Evolutionary conservation across 2,329 filamentous ascomycete species (phyloP), one percentile per base, ranked within the genome.

Genomic region (Fusarium virguliforme): DNA sequence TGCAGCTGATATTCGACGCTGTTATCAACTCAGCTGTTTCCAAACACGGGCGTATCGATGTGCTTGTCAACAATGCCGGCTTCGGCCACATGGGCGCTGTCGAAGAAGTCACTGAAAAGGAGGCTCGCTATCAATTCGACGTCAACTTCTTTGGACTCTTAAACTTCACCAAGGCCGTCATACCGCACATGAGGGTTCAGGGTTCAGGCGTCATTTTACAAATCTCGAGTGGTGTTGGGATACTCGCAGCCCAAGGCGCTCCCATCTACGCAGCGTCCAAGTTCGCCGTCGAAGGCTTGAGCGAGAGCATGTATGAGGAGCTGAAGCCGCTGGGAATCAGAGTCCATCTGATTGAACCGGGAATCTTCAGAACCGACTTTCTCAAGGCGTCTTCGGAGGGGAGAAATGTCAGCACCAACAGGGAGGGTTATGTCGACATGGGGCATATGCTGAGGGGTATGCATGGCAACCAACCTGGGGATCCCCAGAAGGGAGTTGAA

Each of bases 181-280:
- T 51, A 13, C 48, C 48, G 8, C 48, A 51, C 10, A 51, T 51
- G 48, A 51, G 48, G 10, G 10, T n/a, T 2, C 48, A 34, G 6
- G 30, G 48, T 1, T 18, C 15, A 10, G 48, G 48, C 6, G 10
- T 51, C 5, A 35, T 51, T 28, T 8, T 51, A 9, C 30, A 51
- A 7, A 51, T 51, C 30, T 51, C 48, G n/a, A 51, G 48, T 24
- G 48, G 48, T 51, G 18, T 24, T 34, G 48, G 48, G 9, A 51
- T 51, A 4, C 48, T 51, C 15, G 48, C 48, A 51, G 48, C 8
- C 10, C 48, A 51, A 13, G 48, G 48, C 2, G 48, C 48, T 22
- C 48, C 48, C 30, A 13, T 51, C 8, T 51, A 51, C 8, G 48
- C 48, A 34, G 48, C 48, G 15, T 51, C 48, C 48, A 51, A 51